phyloP scores from a whole-genome alignment of 108 stramenopile genomes.

The Nitzschia putrida region DNA sequence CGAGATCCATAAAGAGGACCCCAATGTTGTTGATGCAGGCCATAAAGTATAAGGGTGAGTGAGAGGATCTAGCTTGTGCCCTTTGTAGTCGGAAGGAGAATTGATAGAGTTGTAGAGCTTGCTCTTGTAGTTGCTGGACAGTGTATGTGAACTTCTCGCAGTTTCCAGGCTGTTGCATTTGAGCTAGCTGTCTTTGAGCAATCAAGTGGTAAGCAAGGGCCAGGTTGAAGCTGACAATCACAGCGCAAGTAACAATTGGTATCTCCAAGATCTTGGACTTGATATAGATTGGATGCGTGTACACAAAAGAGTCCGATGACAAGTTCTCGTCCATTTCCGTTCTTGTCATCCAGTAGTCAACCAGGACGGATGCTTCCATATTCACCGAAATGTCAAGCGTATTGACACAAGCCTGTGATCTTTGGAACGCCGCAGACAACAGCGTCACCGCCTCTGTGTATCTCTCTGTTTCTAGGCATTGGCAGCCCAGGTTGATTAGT shows the following conservation, averaged over 20 bases:
- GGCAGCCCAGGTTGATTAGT: no score
- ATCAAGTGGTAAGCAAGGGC: slow-evolving; percentile 3
- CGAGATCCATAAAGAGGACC: neutral
- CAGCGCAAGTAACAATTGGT: neutral
- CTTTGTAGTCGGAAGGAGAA: slow-evolving; percentile 10
- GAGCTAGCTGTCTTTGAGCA: neutral
- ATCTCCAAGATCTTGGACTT: neutral
- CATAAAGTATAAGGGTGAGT: slow-evolving; percentile 14
- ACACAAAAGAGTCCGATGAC: neutral
- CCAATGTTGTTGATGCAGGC: slow-evolving; percentile 19
- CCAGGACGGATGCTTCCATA: no score
- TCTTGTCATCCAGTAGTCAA: slow-evolving; percentile 13
- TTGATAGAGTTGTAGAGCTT: slow-evolving; percentile 13
- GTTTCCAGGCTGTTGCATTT: neutral
- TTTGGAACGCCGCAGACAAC: no score
- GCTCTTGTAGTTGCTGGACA: neutral
- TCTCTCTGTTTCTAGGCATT: no score
- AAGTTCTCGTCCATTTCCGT: no score
- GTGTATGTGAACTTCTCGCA: neutral
- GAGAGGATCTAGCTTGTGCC: slow-evolving; percentile 6
- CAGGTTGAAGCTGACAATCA: slow-evolving; percentile 6
- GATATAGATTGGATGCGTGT: neutral
- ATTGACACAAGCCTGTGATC: no score
- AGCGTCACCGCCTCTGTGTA: no score
- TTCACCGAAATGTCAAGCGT: no score